Percentiles rank a stretch among this genome's conserved stretches.
These are phyloP conservation scores for Blastobotrys mokoenaii DNA, from an alignment of 805 yeast species.

Conservation along the genomic window DNA sequence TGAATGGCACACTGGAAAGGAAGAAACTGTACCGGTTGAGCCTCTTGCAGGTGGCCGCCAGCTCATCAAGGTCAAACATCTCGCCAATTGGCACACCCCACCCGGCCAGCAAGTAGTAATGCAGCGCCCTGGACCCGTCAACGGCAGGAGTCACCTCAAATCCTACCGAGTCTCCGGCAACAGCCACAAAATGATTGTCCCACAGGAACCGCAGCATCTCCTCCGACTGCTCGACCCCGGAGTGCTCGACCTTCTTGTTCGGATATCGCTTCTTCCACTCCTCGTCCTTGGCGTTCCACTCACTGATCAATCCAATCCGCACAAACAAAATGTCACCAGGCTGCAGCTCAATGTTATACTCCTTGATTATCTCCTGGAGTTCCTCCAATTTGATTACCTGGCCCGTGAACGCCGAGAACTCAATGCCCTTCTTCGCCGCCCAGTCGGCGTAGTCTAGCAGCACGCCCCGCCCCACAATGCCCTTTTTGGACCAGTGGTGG, in stretches of 20 bases:
- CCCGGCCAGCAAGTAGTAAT: constrained; percentile 21
- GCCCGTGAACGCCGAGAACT: constrained; percentile 22
- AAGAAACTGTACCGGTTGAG: constrained; percentile 25
- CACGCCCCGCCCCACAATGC: constrained; percentile 30
- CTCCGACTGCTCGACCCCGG: constrained; percentile 24
- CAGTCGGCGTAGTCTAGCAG: constrained; percentile 27
- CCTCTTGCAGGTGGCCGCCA: constrained; percentile 23
- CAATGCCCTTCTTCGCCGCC: constrained; percentile 23
- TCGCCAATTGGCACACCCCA: constrained; percentile 33
- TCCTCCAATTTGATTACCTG: constrained; percentile 22
- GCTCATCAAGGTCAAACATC: constrained; percentile 27
- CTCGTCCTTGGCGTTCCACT: constrained; percentile 18
- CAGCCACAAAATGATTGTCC: constrained; percentile 25
- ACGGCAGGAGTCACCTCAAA: constrained; percentile 23
- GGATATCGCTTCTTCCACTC: constrained; percentile 7
- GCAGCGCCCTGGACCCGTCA: constrained; percentile 7
- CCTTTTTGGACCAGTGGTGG: constrained; percentile 24
- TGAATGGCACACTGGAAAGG: constrained; percentile 28
- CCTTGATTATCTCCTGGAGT: constrained; percentile 18
- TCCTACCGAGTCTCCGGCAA: constrained; percentile 25
- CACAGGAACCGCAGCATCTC: constrained; percentile 24
- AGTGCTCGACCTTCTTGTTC: constrained; percentile 8
- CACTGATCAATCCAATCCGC: constrained; percentile 26
- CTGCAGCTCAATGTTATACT: constrained; percentile 20
- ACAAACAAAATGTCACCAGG: constrained; percentile 28